Percentiles rank a stretch among this genome's conserved stretches.
These are phyloP conservation scores for Plasmodium chabaudi DNA, from an alignment of 169 alveolate species.

Conservation along the genomic window DNA sequence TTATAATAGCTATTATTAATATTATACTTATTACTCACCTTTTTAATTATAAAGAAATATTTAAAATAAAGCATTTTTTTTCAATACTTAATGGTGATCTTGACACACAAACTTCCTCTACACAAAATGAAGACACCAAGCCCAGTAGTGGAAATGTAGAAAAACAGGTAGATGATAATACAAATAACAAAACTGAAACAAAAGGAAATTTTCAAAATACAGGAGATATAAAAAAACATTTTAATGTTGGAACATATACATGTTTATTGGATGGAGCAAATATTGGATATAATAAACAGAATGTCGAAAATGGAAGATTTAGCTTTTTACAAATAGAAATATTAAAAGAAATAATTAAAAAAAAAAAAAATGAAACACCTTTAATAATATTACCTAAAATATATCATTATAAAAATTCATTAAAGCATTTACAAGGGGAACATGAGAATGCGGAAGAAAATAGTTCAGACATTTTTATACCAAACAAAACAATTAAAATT, in stretches of 20 bases:
- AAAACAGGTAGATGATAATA: background rate
- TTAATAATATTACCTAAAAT: constrained; percentile 64
- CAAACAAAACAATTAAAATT: constrained; percentile 61
- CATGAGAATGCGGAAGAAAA: background rate
- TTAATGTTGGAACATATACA: constrained; percentile 52
- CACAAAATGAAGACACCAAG: background rate
- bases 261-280: constrained; percentile 74
- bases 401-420: constrained; percentile 63
- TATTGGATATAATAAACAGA: constrained; percentile 72
- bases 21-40: constrained; percentile 60
- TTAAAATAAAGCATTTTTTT: constrained; percentile 59
- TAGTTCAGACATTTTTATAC: constrained; percentile 21
- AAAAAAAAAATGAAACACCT: constrained; percentile 62
- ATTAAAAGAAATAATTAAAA: constrained; percentile 67
- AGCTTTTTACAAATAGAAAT: constrained; percentile 72
- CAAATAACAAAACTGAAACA: background rate
- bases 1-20: constrained; percentile 59
- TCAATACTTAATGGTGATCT: constrained; percentile 33
- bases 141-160: background rate
- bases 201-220: background rate
- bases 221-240: constrained; percentile 13
- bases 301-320: constrained; percentile 62
- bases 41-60: constrained; percentile 59
- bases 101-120: background rate
- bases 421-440: constrained; percentile 25